Evolutionary conservation across 2,329 filamentous ascomycete genomes (phyloP).

Genomic region (Blastomyces percursus): DNA sequence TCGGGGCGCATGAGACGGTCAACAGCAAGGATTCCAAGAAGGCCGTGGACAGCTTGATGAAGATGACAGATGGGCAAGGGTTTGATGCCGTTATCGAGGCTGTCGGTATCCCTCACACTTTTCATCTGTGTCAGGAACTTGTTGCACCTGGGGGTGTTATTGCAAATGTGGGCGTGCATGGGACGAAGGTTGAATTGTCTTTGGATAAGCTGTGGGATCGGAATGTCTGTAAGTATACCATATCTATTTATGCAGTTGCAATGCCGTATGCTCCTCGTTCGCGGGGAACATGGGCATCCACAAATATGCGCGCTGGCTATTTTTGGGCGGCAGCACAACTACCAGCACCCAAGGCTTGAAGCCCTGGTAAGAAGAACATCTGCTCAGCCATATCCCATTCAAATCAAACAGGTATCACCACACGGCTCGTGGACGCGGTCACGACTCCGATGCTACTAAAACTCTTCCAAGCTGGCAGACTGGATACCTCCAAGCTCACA

Average conservation of each 20-base stretch:
- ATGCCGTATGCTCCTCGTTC: neutral
- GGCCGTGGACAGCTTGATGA: constrained; percentile 30
- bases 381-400: neutral
- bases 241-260: too few species aligned
- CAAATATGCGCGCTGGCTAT: neutral
- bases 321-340: neutral
- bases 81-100: constrained; percentile 50
- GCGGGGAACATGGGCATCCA: too few species aligned
- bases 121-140: constrained; percentile 44
- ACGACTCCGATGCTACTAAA: constrained; percentile 42
- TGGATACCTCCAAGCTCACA: constrained; percentile 36
- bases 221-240: constrained; percentile 40
- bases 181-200: constrained; percentile 41
- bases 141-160: constrained; percentile 44
- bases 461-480: constrained; percentile 32
- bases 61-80: constrained; percentile 41
- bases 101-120: constrained; percentile 44
- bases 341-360: neutral
- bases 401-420: constrained; percentile 34
- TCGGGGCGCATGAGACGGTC: constrained; percentile 41
- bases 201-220: constrained; percentile 45
- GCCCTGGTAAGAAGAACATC: neutral
- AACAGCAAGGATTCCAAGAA: constrained; percentile 28
- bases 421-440: constrained; percentile 38
- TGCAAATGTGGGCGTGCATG: constrained; percentile 50